Evolutionary conservation across 306 rosid species (phyloP).

Genomic region (Alnus rubra): DNA sequence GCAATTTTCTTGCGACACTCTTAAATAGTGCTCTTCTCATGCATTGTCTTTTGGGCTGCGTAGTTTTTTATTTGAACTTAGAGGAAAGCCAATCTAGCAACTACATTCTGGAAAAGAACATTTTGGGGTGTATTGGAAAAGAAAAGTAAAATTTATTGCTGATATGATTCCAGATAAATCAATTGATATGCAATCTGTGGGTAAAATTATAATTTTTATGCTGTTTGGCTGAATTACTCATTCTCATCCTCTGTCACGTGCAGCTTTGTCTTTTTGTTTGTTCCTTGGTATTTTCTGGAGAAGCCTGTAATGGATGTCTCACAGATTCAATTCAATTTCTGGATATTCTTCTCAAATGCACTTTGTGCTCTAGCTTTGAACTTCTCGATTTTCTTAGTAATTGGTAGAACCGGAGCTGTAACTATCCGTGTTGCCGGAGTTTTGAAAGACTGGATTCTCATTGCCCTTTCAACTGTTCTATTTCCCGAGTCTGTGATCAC

Average conservation of each 20-base stretch:
- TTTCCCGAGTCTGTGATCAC: slow-evolving; percentile 93
- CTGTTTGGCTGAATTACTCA: slow-evolving; percentile 15
- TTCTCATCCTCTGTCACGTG: slow-evolving; percentile 31
- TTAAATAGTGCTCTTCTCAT: background rate
- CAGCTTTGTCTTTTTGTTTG: slow-evolving; percentile 89
- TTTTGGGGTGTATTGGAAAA: background rate
- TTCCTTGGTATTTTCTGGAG: slow-evolving; percentile 93
- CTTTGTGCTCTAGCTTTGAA: slow-evolving; percentile 92
- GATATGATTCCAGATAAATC: slow-evolving; percentile 3
- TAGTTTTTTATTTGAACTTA: background rate
- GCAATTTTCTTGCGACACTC: background rate
- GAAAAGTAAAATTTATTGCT: background rate
- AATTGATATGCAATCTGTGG: background rate
- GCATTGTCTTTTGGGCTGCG: background rate
- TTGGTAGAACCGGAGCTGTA: slow-evolving; percentile 97
- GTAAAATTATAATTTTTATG: background rate
- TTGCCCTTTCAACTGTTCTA: slow-evolving; percentile 90
- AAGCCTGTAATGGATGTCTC: slow-evolving; percentile 79
- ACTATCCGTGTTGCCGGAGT: slow-evolving; percentile 95
- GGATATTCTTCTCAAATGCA: slow-evolving; percentile 94
- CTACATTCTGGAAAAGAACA: background rate
- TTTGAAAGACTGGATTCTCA: slow-evolving; percentile 92
- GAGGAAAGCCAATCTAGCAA: background rate
- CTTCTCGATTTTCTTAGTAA: slow-evolving; percentile 89
- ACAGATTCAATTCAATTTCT: slow-evolving; percentile 89